These are phyloP conservation scores for Stemphylium beticola DNA, from an alignment of 2,329 filamentous ascomycete species.

Conservation along the genomic window DNA sequence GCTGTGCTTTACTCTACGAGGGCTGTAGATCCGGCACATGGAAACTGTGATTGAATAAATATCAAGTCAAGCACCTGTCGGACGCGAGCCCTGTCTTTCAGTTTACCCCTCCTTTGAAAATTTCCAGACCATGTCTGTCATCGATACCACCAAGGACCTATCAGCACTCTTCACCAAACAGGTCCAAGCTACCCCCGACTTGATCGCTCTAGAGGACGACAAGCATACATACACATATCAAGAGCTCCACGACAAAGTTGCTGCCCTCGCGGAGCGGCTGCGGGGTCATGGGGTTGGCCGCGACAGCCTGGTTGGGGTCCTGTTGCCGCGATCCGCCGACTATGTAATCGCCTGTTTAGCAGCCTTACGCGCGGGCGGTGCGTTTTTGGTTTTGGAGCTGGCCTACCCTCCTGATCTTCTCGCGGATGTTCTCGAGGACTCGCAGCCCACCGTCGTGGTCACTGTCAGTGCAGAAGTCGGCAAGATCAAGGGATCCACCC, in stretches of 20 bases:
- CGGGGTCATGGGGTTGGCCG: slow-evolving; percentile 72
- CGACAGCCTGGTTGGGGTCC: slow-evolving; percentile 75
- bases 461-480: slow-evolving; percentile 69
- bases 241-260: slow-evolving; percentile 72
- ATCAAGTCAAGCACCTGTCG: slow-evolving; percentile 24
- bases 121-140: slow-evolving; percentile 61
- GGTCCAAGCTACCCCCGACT: slow-evolving; percentile 70
- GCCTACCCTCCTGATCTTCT: slow-evolving; percentile 77
- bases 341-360: slow-evolving; percentile 82
- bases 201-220: slow-evolving; percentile 75
- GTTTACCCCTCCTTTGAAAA: slow-evolving; percentile 12
- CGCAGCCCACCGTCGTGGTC: slow-evolving; percentile 72
- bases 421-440: slow-evolving; percentile 78
- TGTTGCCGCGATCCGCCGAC: slow-evolving; percentile 76
- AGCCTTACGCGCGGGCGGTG: slow-evolving; percentile 77
- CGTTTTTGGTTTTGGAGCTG: slow-evolving; percentile 79
- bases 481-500: slow-evolving; percentile 68
- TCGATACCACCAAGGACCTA: slow-evolving; percentile 75
- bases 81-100: slow-evolving; percentile 1
- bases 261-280: slow-evolving; percentile 68
- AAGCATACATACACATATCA: slow-evolving; percentile 71
- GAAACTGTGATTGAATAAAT: slow-evolving; percentile 23
- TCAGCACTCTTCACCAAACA: slow-evolving; percentile 74
- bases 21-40: slow-evolving; percentile 21
- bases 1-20: slow-evolving; percentile 22